phyloP scores from a whole-genome alignment of 2,329 filamentous ascomycete genomes.

The Colletotrichum siamense region DNA sequence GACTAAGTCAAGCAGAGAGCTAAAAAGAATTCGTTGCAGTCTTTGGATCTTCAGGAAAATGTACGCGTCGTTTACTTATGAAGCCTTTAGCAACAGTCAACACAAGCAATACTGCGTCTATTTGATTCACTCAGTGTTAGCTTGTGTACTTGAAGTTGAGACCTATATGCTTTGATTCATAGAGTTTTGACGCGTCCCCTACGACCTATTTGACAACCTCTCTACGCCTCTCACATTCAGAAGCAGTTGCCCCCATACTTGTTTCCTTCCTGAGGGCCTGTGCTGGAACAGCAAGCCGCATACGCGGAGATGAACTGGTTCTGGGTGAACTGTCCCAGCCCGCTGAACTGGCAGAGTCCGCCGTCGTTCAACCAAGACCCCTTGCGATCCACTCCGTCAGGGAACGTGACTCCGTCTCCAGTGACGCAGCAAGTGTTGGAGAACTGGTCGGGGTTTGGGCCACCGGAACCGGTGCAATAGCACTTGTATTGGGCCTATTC shows the following conservation, averaged over 20 bases:
- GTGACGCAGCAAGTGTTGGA: neutral
- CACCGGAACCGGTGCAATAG: neutral
- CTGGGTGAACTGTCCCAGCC: neutral
- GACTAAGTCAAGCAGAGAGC: neutral
- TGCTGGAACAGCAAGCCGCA: neutral
- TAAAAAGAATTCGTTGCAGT: neutral
- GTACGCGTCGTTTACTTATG: neutral
- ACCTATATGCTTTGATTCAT: neutral
- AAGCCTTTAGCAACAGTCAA: neutral
- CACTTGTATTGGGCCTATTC: neutral
- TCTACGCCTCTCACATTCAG: too few relatives aligned
- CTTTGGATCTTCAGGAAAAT: neutral
- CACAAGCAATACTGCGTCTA: neutral
- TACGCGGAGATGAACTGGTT: neutral
- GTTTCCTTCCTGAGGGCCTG: neutral
- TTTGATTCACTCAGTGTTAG: neutral
- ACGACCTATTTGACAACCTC: fast-evolving
- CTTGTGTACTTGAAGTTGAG: neutral
- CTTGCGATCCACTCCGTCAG: neutral
- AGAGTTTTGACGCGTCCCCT: fast-evolving
- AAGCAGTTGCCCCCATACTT: neutral
- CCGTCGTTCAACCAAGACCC: neutral
- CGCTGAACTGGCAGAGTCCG: neutral
- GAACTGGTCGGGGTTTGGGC: neutral
- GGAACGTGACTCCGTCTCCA: neutral